Conservation (phyloP, 2,329 filamentous ascomycete species). For the Nothophoma quercina region DNA sequence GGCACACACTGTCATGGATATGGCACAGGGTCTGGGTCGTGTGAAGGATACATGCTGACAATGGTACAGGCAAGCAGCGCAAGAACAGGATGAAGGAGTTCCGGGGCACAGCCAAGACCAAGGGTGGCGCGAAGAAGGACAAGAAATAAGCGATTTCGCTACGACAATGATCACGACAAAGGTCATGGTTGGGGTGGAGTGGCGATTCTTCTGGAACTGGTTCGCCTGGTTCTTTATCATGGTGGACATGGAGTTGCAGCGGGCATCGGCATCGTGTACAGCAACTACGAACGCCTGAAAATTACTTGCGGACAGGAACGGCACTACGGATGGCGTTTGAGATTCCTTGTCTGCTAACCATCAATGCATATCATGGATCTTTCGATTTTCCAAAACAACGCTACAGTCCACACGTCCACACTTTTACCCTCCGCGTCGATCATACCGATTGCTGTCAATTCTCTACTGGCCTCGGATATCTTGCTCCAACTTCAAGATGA, state of each 20-base stretch:
- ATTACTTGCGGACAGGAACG: conserved; percentile 46
- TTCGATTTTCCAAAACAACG: conserved; percentile 31
- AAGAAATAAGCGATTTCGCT: conserved; percentile 59
- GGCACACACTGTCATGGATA: conserved; percentile 13
- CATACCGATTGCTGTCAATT: no score
- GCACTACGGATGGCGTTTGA: conserved; percentile 52
- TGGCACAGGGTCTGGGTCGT: conserved; percentile 14
- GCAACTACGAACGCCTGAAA: conserved; percentile 49
- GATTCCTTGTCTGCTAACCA: conserved; percentile 49
- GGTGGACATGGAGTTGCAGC: conserved; percentile 46
- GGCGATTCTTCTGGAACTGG: conserved; percentile 43
- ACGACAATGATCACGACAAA: conserved; percentile 39
- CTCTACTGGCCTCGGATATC: no score
- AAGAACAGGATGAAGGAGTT: conserved; percentile 99
- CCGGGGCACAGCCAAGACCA: conserved; percentile 96
- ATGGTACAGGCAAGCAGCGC: conserved; percentile 91
- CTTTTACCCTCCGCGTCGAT: neutral
- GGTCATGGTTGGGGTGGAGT: conserved; percentile 41
- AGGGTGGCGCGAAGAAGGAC: conserved; percentile 95
- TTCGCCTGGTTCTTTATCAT: conserved; percentile 43
- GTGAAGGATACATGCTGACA: conserved; percentile 40
- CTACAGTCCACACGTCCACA: conserved; percentile 4
- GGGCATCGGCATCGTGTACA: conserved; percentile 49
- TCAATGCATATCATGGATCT: conserved; percentile 52
- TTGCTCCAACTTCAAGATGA: no score